Conservation (phyloP, 2,329 filamentous ascomycete genomes). For the Coniochaeta sp. region DNA sequence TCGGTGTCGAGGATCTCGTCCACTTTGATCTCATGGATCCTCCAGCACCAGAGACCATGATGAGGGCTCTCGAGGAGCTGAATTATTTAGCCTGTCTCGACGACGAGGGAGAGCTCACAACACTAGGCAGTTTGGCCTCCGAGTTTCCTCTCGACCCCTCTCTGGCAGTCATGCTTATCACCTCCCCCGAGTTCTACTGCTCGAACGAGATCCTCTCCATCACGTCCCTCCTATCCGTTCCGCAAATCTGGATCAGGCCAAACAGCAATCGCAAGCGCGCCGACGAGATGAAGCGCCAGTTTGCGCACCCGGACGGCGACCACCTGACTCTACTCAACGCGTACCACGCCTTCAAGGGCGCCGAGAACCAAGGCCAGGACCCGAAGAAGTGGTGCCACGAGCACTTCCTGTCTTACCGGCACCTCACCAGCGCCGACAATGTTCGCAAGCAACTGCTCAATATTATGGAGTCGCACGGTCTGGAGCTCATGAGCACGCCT, state of each 20-base stretch:
- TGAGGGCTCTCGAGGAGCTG: slow-evolving; percentile 93
- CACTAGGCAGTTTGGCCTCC: slow-evolving; percentile 77
- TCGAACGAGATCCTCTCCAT: slow-evolving; percentile 97
- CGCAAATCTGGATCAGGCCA: slow-evolving; percentile 87
- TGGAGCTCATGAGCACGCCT: slow-evolving; percentile 80
- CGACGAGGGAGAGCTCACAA: slow-evolving; percentile 88
- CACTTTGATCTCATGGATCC: slow-evolving; percentile 99
- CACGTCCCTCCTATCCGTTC: slow-evolving; percentile 87
- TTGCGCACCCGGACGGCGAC: slow-evolving; percentile 88
- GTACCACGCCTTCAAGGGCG: slow-evolving; percentile 92
- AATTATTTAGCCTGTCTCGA: slow-evolving; percentile 96
- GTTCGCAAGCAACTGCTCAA: slow-evolving; percentile 86
- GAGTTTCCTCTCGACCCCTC: slow-evolving; percentile 93
- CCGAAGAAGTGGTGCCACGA: slow-evolving; percentile 92
- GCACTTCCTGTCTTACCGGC: slow-evolving; percentile 85
- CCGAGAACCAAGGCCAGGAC: slow-evolving; percentile 56
- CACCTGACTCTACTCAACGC: slow-evolving; percentile 95
- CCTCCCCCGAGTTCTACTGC: slow-evolving; percentile 95
- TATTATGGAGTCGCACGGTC: slow-evolving; percentile 89
- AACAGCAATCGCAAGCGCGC: slow-evolving; percentile 79
- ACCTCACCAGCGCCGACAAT: slow-evolving; percentile 87
- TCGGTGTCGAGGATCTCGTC: slow-evolving; percentile 89
- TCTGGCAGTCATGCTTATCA: slow-evolving; percentile 95
- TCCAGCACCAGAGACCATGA: slow-evolving; percentile 93
- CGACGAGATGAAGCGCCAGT: slow-evolving; percentile 94